A percentile compares a stretch with the other conserved stretches of the same genome.
phyloP scores from a whole-genome alignment of 2,329 filamentous ascomycete genomes.

The Fusarium palustre region DNA sequence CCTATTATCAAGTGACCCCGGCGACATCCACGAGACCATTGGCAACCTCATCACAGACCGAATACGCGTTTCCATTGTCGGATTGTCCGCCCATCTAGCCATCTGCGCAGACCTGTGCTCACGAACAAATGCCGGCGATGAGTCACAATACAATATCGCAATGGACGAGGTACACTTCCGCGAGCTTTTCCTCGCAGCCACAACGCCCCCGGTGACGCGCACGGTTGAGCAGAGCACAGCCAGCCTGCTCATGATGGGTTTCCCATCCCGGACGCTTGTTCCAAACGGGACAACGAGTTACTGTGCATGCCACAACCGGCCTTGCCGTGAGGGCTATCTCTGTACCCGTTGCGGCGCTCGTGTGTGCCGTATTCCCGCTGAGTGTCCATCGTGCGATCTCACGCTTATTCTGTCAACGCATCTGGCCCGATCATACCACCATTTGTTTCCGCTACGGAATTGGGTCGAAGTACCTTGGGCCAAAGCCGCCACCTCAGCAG shows the following conservation, averaged over 20 bases:
- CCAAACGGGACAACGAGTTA: slow-evolving; percentile 73
- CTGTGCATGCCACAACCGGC: slow-evolving; percentile 90
- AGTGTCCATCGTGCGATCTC: slow-evolving; percentile 90
- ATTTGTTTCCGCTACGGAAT: slow-evolving; percentile 88
- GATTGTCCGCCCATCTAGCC: slow-evolving; percentile 89
- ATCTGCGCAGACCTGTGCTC: slow-evolving; percentile 90
- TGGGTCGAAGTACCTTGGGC: slow-evolving; percentile 92
- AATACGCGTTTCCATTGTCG: slow-evolving; percentile 89
- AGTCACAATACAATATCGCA: slow-evolving; percentile 81
- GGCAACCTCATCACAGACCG: slow-evolving; percentile 80
- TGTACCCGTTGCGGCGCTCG: slow-evolving; percentile 91
- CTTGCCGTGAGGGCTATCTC: slow-evolving; percentile 85
- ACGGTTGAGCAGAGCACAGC: slow-evolving; percentile 68
- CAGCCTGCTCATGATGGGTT: slow-evolving; percentile 95
- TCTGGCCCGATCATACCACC: slow-evolving; percentile 91
- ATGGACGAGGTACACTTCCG: slow-evolving; percentile 82
- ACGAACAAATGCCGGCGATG: slow-evolving; percentile 87
- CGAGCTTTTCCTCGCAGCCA: slow-evolving; percentile 88
- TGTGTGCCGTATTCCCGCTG: slow-evolving; percentile 89
- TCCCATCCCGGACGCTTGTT: slow-evolving; percentile 86
- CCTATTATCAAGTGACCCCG: slow-evolving; percentile 88
- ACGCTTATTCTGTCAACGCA: slow-evolving; percentile 96
- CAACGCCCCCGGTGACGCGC: slow-evolving; percentile 87
- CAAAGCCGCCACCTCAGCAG: slow-evolving; percentile 68
- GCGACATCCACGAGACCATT: slow-evolving; percentile 95